Evolutionary conservation across 768 basidiomycete species (phyloP), one percentile per base, ranked within the genome.

Genomic region (Pilatotrama ljubarskyi): DNA sequence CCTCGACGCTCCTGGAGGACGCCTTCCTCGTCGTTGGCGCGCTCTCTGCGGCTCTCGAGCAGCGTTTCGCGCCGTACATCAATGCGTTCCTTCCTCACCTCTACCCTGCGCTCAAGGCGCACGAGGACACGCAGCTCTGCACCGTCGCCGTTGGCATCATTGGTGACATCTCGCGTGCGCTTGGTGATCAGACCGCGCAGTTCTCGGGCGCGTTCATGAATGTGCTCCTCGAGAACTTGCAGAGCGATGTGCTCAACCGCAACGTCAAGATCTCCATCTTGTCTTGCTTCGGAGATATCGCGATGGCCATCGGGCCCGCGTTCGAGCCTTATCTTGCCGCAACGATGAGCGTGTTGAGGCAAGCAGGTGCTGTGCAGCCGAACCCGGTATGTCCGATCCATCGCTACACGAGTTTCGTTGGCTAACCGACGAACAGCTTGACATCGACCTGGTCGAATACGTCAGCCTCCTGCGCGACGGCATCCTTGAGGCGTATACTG

Each of bases 251-350:
- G 22, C 80, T 99, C 57, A 91, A 93, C 69, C 84, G 96, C 47
- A 91, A 90, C 64, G 97, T 98, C 72, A 99, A 99, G 81, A 95
- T 98, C 40, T 87, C 91, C n/a, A 92, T 98, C 68, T 75, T 98
- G 60, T 88, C 91, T 13, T 94, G 93, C 75, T 98, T 99, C 68
- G 97, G 96, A 20, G 97, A 99, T 70, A 90, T 99, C 65, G 96
- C 95, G 9, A 80, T 98, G 10, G 95, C 97, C 0, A 88, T 98
- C 62, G 93, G 93, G 1, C 78, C 85, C 13, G 77, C 79, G 7
- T 99, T 98, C 73, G 89, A 90, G 68, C 94, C 93, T 0, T 99
- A 90, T 73, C 78, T 97, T 49, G 86, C 87, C 58, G 92, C 92
- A 5, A 92, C 94, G 8, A 95, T 97, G 91, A 83, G 77, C 18